Evolutionary conservation across 1,284 basidiomycete species (phyloP), one percentile per base, ranked within the genome.

Genomic region (Cutaneotrichosporon dermatis): DNA sequence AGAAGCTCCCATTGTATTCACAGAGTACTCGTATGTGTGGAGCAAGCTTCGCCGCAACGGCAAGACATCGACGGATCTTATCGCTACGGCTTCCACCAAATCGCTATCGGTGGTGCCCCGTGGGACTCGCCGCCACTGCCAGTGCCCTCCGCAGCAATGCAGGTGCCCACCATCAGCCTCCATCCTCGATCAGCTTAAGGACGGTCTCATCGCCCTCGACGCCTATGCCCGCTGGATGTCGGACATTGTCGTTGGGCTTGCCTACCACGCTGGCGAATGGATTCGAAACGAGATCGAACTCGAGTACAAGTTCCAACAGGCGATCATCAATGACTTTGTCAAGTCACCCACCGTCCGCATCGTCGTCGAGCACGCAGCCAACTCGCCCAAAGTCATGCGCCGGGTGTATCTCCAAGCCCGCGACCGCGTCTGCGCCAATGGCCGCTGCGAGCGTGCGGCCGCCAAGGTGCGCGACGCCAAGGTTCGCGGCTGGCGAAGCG

Each of bases 341-440:
- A 15, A 40, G 37, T 48, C 49, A 10, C 46, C 53, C 13, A 35
- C 39, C 25, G 46, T 53, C 13, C 50, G 46, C 0, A 16, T 10
- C 16, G 6, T 48, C 2, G 35, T 60, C 16, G 40, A 57, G 33
- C 12, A 25, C 33, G 45, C 51, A 1, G 15, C 43, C 33, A 12
- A 40, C 6, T 40, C 50, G 13, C 16, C 34, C 5, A 7, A 50
- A 9, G 34, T 40, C 12, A 16, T 55, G n/a, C 5, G 6, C 9
- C 10, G 10, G 3, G 51, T 44, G 1, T 36, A 55, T 25, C 9
- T 10, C 15, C 35, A 43, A 12, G 57, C 43, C 3, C 57, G 45
- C 33, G 36, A 39, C 34, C 34, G n/a, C 10, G 40, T 54, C 8
- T 52, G 53, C n/a, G 57, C 57, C 35, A 49, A 62, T 25, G 60